Base-by-base conservation (phyloP, 1,284 basidiomycete genomes). In the Sporisorium iseilematis-ciliati region DNA sequence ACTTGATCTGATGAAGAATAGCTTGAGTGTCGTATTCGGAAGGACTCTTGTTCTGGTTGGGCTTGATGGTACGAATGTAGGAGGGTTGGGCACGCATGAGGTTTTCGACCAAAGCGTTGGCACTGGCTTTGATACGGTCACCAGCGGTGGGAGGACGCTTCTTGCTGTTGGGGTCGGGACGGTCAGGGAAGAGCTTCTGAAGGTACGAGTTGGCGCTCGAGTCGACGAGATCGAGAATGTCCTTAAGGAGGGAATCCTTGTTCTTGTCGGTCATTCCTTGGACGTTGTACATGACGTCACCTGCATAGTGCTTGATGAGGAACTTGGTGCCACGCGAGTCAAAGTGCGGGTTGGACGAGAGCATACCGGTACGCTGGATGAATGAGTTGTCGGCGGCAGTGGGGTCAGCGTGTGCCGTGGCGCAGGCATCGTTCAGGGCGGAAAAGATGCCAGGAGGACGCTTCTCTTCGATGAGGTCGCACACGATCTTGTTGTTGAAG, bases 221-320 rank as follows among this genome's bases (percentile, higher is more conserved):
- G 38, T 91, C 92, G 65, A 99, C 89, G 50, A 99, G 89, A 82
- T 98, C 95, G 54, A 98, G 88, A 42, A 99, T 88, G 84, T 99
- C 97, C 86, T 98, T 98, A 85, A 95, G 89, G 33, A 99, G 89
- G 6, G 94, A 91, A 82, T 99, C 97, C 89, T 99, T 99, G 89
- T 99, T 99, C 90, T 99, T 99, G 87, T 99, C 97, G 18, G 97
- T 99, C 97, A 99, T 99, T 10, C 97, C 97, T 16, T 92, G 85
- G 8, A 99, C 91, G 76, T 95, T 97, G 88, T 99, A 99, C 90
- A 95, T 93, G 77, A 99, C 97, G 84, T 99, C 97, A 77, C 97
- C 97, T 29, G 96, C 96, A 50, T 84, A 84, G 64, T 84, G 83
- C 83, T 97, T 97, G 85, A 98, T 95, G 42, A 82, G 59, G 79